Percentiles rank a stretch among this genome's conserved stretches.
Conservation (phyloP, 1,284 basidiomycete species). For the Boletus hoseneyae region DNA sequence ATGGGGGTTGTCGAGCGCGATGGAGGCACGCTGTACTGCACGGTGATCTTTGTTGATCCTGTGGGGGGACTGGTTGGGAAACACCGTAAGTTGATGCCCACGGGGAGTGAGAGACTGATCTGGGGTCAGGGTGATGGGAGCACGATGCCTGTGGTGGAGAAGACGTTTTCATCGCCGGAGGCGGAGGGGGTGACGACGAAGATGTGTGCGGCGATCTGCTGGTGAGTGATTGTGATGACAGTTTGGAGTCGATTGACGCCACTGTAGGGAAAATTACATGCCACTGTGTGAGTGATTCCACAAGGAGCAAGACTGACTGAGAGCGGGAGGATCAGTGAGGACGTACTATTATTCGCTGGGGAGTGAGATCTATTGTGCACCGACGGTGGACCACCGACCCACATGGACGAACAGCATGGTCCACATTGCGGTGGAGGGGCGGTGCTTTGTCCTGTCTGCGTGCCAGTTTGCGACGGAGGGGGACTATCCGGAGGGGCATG, state of each 20-base stretch:
- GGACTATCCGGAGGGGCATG: slow-evolving; percentile 58
- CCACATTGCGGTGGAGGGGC: slow-evolving; percentile 73
- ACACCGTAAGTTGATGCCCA: slow-evolving; percentile 74
- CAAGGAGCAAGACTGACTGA: not conserved
- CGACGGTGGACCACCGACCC: slow-evolving; percentile 66
- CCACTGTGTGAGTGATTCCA: slow-evolving; percentile 48
- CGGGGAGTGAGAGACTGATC: slow-evolving; percentile 63
- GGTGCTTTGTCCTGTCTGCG: slow-evolving; percentile 70
- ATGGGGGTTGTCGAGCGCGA: slow-evolving; percentile 69
- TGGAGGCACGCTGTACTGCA: slow-evolving; percentile 68
- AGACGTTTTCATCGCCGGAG: slow-evolving; percentile 28
- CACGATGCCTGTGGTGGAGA: slow-evolving; percentile 45
- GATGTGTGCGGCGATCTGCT: slow-evolving; percentile 65
- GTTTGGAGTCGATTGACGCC: slow-evolving; percentile 3
- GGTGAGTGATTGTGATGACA: slow-evolving; percentile 40
- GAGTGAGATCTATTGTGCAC: slow-evolving; percentile 65
- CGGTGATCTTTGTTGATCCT: slow-evolving; percentile 62
- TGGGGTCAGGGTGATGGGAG: slow-evolving; percentile 65
- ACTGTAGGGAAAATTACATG: slow-evolving; percentile 72
- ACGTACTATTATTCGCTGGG: slow-evolving; percentile 61
- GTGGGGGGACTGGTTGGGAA: slow-evolving; percentile 55
- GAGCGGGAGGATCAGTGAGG: slow-evolving; percentile 41
- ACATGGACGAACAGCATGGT: slow-evolving; percentile 66
- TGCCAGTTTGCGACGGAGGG: slow-evolving; percentile 63
- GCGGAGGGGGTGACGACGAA: slow-evolving; percentile 41